Percentiles rank a stretch among this genome's conserved stretches.
Conservation (phyloP, 306 rosid species). For the Ceratonia siliqua region DNA sequence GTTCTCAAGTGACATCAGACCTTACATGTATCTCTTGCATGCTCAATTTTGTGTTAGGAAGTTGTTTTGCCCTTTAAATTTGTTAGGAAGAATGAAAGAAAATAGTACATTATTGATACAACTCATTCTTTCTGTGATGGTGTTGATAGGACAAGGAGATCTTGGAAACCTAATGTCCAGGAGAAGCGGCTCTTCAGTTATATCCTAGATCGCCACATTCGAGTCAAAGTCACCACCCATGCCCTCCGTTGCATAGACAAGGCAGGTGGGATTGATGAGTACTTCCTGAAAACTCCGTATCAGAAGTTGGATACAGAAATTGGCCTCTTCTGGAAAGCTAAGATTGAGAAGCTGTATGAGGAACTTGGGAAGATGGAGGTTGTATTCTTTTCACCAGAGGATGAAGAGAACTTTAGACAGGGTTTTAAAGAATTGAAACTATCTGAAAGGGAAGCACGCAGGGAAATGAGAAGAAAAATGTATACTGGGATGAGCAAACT, state of each 20-base stretch:
- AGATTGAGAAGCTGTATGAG: slow-evolving; percentile 75
- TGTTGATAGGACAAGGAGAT: slow-evolving; percentile 70
- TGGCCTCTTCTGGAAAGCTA: slow-evolving; percentile 89
- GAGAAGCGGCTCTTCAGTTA: slow-evolving; percentile 93
- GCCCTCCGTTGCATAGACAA: slow-evolving; percentile 94
- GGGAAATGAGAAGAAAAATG: slow-evolving; percentile 62
- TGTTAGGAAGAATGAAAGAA: not conserved
- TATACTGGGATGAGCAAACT: slow-evolving; percentile 46
- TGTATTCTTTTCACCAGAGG: slow-evolving; percentile 71
- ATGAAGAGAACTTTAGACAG: slow-evolving; percentile 66
- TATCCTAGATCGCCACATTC: slow-evolving; percentile 78
- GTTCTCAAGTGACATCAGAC: slow-evolving; percentile 6
- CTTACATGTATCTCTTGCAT: slow-evolving; percentile 9
- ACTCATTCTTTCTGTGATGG: slow-evolving; percentile 33
- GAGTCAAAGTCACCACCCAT: slow-evolving; percentile 86
- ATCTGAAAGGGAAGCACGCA: slow-evolving; percentile 59
- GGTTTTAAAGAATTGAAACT: slow-evolving; percentile 67
- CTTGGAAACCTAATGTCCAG: slow-evolving; percentile 95
- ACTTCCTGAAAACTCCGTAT: slow-evolving; percentile 90
- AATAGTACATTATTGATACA: slow-evolving; percentile 10
- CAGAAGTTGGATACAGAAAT: slow-evolving; percentile 88
- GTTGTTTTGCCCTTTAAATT: slow-evolving; percentile 14
- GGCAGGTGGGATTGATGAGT: slow-evolving; percentile 94
- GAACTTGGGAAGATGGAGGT: slow-evolving; percentile 73
- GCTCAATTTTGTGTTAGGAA: slow-evolving; percentile 18